Evolutionary conservation across 495 filamentous ascomycete species (phyloP), one percentile per base, ranked within the genome.

Genomic region (Margaritispora aquatica): DNA sequence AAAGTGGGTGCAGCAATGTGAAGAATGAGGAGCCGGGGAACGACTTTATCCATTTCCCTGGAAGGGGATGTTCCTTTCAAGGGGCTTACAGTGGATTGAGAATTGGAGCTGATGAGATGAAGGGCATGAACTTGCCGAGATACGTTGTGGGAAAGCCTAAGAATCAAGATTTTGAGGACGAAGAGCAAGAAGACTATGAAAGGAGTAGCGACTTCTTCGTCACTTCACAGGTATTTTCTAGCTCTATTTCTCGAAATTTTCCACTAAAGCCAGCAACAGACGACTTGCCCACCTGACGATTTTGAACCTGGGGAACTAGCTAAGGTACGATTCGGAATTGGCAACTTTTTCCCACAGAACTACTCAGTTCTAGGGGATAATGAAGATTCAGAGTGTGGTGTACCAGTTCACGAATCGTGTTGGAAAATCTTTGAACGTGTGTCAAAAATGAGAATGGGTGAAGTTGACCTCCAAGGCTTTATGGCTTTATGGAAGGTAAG

Each of bases 371-470:
- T 24, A 23, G 9, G 4, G 2, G 7, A 2, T 21, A 21, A 51
- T 21, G 21, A 27, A n/a, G 9, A 23, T n/a, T n/a, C n/a, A 10
- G 9, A n/a, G 3, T 51, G 21, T 21, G 48, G 48, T 3, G 24
- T 53, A 3, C 27, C 51, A 9, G 51, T 53, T 3, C 51, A 53
- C 27, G 51, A 53, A 5, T 7, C 51, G 8, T 53, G 51, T 19
- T 53, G 51, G 51, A 53, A 53, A 19, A 53, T 53, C 24, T 53
- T 53, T 53, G 51, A 34, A 21, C 21, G 26, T 23, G 24, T 53
- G 4, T 31, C 24, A 22, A 26, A 50, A 22, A 5, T 24, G 47
- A 4, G 47, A 7, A 5, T 50, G 5, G 47, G 47, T 50, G 51
- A 26, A 26, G 51, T 53, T 2, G 51, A 53, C 34, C 34, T 27